Conservation (phyloP, 2,329 filamentous ascomycete species). For the Aspergillus awamori region DNA sequence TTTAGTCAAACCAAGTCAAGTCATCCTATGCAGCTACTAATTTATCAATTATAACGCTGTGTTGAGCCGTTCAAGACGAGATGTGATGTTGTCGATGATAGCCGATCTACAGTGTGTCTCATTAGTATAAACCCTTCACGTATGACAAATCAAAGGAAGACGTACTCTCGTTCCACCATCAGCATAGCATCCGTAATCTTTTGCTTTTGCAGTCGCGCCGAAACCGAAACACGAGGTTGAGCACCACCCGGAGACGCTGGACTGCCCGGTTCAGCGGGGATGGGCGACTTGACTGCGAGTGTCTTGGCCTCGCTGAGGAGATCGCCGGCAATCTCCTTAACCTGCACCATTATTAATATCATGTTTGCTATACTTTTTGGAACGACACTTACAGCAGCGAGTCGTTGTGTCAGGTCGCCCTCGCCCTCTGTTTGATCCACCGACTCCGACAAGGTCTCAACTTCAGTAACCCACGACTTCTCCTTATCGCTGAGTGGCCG, state of each 20-base stretch:
- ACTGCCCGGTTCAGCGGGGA: conserved; percentile 31
- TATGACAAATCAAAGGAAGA: conserved; percentile 1
- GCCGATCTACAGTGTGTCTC: conserved; percentile 36
- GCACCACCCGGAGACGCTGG: conserved; percentile 32
- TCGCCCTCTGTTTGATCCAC: conserved; percentile 31
- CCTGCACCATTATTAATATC: conserved; percentile 34
- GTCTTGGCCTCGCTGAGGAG: conserved; percentile 43
- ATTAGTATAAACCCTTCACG: background rate
- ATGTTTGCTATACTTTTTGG: background rate
- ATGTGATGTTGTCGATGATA: conserved; percentile 48
- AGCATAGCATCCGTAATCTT: conserved; percentile 53
- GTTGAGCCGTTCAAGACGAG: conserved; percentile 45
- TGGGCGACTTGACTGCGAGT: conserved; percentile 32
- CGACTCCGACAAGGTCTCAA: conserved; percentile 42
- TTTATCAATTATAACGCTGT: conserved; percentile 32
- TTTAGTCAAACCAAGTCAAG: background rate
- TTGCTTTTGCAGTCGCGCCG: conserved; percentile 48
- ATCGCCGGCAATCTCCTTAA: conserved; percentile 42
- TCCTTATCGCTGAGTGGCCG: conserved; percentile 52
- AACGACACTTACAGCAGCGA: conserved; percentile 42
- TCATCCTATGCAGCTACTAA: background rate
- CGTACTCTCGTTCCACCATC: conserved; percentile 54
- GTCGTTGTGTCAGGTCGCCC: conserved; percentile 36
- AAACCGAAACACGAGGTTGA: conserved; percentile 44
- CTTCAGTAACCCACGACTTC: conserved; percentile 48